phyloP scores from a whole-genome alignment of 805 yeast genomes.

The Zygosaccharomyces gambellarensis region DNA sequence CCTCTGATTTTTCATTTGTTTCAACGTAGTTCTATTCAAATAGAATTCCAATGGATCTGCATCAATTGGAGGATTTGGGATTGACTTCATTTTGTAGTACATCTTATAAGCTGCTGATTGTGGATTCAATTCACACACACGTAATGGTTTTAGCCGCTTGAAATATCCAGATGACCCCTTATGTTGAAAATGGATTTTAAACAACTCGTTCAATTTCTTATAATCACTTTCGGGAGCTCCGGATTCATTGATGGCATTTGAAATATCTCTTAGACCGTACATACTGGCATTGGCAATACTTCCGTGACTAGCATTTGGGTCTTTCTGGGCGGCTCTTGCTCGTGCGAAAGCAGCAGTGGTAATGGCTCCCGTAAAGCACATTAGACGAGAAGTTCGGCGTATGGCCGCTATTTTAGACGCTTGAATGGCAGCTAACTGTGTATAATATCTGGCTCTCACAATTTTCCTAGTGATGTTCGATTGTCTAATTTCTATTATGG shows the following conservation, averaged over 20 bases:
- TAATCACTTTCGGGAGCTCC: constrained; percentile 6
- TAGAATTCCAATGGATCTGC: constrained; percentile 2
- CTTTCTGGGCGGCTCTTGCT: constrained; percentile 6
- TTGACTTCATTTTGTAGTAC: constrained; percentile 10
- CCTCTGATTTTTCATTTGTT: not conserved
- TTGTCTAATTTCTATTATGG: constrained; percentile 9
- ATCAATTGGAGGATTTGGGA: constrained; percentile 12
- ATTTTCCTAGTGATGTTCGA: constrained; percentile 14
- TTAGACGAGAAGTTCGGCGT: constrained; percentile 6
- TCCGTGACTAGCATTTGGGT: constrained; percentile 13
- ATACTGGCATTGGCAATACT: constrained; percentile 13
- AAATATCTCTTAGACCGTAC: constrained; percentile 7
- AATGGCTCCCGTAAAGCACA: constrained; percentile 9
- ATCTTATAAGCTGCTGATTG: constrained; percentile 10
- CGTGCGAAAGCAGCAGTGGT: constrained; percentile 16
- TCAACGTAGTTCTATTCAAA: not conserved
- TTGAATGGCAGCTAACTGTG: constrained; percentile 12
- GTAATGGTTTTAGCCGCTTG: constrained; percentile 9
- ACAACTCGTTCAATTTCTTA: constrained; percentile 5
- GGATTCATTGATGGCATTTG: constrained; percentile 5
- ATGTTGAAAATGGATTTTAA: constrained; percentile 10
- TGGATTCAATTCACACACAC: constrained; percentile 5
- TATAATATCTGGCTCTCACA: constrained; percentile 12
- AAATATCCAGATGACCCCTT: constrained; percentile 8
- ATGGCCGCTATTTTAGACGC: constrained; percentile 6